These are phyloP conservation scores for Rhodotorula sp. DNA, from an alignment of 1,284 basidiomycete genomes.

Conservation along the genomic window DNA sequence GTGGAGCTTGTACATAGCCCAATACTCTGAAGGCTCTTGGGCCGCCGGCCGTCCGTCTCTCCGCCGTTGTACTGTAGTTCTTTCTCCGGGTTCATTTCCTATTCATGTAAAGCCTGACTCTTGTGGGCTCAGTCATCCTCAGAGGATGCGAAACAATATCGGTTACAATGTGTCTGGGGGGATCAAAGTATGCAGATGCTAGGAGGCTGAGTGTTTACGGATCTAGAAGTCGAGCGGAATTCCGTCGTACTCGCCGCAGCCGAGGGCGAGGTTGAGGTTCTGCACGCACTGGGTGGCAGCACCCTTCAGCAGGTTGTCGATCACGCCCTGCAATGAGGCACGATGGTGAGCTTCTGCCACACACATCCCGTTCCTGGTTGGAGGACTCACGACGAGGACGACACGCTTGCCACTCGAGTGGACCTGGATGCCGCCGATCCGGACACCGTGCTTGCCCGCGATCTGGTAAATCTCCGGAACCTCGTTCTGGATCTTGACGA, in stretches of 20 bases:
- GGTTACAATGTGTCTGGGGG: neutral
- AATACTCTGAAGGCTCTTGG: neutral
- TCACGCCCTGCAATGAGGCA: constrained; percentile 62
- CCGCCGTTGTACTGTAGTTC: no score
- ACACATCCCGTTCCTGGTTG: neutral
- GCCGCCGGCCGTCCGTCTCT: no score
- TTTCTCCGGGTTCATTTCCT: neutral
- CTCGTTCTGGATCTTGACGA: constrained; percentile 65
- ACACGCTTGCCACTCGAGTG: constrained; percentile 83
- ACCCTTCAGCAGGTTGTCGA: constrained; percentile 96
- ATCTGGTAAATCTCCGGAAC: constrained; percentile 79
- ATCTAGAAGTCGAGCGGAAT: constrained; percentile 35
- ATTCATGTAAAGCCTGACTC: neutral
- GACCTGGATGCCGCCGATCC: constrained; percentile 89
- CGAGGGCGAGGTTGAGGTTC: constrained; percentile 93
- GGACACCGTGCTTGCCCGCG: constrained; percentile 81
- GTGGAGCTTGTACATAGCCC: constrained; percentile 3
- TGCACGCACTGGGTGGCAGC: constrained; percentile 95
- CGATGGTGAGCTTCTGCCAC: no score
- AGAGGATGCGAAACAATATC: neutral
- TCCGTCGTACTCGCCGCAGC: constrained; percentile 62
- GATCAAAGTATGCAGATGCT: neutral
- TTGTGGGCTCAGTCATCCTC: neutral
- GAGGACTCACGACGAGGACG: constrained; percentile 74
- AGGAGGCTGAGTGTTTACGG: neutral